Evolutionary conservation across 139 green algal species (phyloP).

Genomic region (Klebsormidium nitens): DNA sequence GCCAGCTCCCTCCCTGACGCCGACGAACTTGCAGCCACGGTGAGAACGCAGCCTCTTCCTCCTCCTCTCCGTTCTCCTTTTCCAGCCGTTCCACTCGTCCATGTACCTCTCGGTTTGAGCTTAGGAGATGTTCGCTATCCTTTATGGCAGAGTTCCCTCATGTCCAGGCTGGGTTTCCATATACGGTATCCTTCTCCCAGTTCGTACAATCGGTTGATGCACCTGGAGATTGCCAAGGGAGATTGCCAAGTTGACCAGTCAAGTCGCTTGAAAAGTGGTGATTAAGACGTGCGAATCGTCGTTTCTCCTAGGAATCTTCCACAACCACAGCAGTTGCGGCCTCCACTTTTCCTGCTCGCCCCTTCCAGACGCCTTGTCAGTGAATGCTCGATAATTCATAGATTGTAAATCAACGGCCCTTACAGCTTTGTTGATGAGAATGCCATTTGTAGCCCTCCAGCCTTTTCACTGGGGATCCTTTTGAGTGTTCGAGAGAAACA

Average conservation of each 20-base stretch:
- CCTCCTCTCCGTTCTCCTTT: not conserved
- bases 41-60: not conserved
- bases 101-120: not conserved
- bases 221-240: not conserved
- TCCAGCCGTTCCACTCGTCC: conserved; percentile 1
- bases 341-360: too few species aligned
- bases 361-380: too few species aligned
- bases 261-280: too few species aligned
- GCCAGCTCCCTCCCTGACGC: not conserved
- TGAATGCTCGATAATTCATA: too few species aligned
- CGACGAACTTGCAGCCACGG: not conserved
- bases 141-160: not conserved
- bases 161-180: not conserved
- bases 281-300: too few species aligned
- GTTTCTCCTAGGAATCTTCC: too few species aligned
- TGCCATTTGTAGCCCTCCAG: not conserved
- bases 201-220: not conserved
- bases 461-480: not conserved
- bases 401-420: too few species aligned
- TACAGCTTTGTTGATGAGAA: not conserved
- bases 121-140: not conserved
- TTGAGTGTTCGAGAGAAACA: not conserved
- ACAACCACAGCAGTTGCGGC: too few species aligned
- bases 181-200: not conserved
- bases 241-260: too few species aligned